Evolutionary conservation across 306 rosid species (phyloP), one percentile per base, ranked within the genome.

Genomic region (Cucurbita maxima): DNA sequence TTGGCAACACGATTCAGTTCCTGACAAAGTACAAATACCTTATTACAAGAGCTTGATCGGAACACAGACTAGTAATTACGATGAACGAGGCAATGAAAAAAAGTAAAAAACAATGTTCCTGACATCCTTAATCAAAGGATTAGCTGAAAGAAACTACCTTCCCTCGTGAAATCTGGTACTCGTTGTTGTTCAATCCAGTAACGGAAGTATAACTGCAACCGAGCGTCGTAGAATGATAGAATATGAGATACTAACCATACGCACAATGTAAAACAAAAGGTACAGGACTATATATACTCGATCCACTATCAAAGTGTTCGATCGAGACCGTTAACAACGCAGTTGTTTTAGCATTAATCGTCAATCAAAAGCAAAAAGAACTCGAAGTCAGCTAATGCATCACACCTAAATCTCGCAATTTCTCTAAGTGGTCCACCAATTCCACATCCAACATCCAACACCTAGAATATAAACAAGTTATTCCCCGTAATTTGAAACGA

Each of bases 391-490:
- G 61, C 19, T 10, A n/a, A 55, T 20, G 58, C 7, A 76, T 74
- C 13, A 40, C 76, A 93, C 98, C 98, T 93, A 83, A 93, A 93
- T 50, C 90, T 92, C 40, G 93, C 77, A 77, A 93, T 88, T 81
- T 93, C 98, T 81, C 97, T 86, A 15, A 93, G 81, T 9, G 98
- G 98, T 44, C 97, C 97, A 18, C 98, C 97, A 70, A 93, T 90
- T 83, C 98, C 98, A 82, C 98, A 93, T 70, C 98, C 97, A 76
- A 90, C 89, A 78, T 93, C 98, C 85, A 93, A 80, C 83, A 93
- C 97, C 98, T 93, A 74, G 22, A 70, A 48, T 6, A 20, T 51
- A 50, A 34, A 38, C 57, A 44, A 45, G 37, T 59, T 48, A 58
- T 16, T 8, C 30, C 75, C 44, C 22, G 48, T 8, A 62, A 8